Evolutionary conservation across 2,329 filamentous ascomycete genomes (phyloP), one percentile per base, ranked within the genome.

Genomic region (Fusarium zealandicum): DNA sequence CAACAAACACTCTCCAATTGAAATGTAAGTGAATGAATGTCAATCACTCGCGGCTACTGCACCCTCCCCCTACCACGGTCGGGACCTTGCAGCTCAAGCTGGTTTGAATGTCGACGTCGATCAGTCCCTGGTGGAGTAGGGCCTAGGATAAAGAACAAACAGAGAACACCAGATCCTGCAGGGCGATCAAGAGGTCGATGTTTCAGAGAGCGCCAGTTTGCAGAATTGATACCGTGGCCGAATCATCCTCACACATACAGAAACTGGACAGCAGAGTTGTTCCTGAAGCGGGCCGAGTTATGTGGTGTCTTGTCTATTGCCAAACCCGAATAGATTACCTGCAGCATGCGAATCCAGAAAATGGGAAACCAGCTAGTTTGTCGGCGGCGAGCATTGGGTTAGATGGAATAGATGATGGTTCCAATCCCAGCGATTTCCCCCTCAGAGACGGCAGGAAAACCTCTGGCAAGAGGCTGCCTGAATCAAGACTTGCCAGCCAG

Each of bases 71-170:
- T 47, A 53, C 48, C 44, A 43, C 31, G 46, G 54, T 57, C 61
- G 63, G 63, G 63, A 66, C 63, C 63, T 66, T 66, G 63, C 63
- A 66, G 64, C 47, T 59, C 40, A 54, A 44, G 44, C 41, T 54
- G 61, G 42, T 41, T 20, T 44, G 43, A 49, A 37, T 47, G 38
- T 61, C 38, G 30, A 50, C 49, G 54, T 30, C 53, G 51, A 64
- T 61, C 58, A 49, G 52, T 38, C 14, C 27, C 32, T 51, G 37
- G 59, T 59, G 59, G 46, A 59, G 54, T 54, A 62, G 49, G 58
- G 58, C 7, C 43, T 39, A 36, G 38, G 32, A 32, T 30, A 32
- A 20, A 48, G 41, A 35, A 33, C 7, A 22, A 22, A 4, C 20
- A 42, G 35, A 22, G 44, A 36, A 39, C 35, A 32, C 38, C 32